phyloP scores from a whole-genome alignment of 352 stramenopile species.

The Globisporangium acanthophoron region DNA sequence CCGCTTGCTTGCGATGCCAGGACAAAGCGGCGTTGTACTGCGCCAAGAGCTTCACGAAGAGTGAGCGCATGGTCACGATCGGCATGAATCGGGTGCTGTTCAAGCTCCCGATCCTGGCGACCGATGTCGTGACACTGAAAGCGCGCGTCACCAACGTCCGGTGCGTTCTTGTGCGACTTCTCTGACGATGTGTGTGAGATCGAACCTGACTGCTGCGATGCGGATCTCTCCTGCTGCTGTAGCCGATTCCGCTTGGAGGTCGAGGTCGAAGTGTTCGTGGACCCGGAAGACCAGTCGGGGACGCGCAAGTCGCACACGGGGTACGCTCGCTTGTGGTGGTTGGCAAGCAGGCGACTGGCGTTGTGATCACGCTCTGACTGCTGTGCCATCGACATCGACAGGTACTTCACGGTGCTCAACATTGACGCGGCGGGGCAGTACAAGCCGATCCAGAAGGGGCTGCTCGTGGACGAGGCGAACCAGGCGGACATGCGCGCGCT shows the following conservation, averaged over 20 bases:
- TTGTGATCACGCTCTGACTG: too few species aligned
- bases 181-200: neutral
- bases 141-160: slow-evolving; percentile 43
- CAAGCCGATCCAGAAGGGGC: slow-evolving; percentile 39
- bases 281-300: slow-evolving; percentile 30
- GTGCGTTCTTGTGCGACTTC: slow-evolving; percentile 15
- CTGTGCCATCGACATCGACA: slow-evolving; percentile 2
- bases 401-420: slow-evolving; percentile 63
- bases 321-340: slow-evolving; percentile 5
- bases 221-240: neutral
- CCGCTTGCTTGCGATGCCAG: neutral
- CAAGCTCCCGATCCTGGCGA: slow-evolving; percentile 58
- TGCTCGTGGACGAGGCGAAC: slow-evolving; percentile 48
- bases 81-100: slow-evolving; percentile 64
- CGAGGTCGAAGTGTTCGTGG: slow-evolving; percentile 63
- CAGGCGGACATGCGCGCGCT: slow-evolving; percentile 55
- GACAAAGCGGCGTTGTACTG: slow-evolving; percentile 60
- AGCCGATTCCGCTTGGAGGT: slow-evolving; percentile 54
- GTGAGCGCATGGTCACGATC: slow-evolving; percentile 54
- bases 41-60: slow-evolving; percentile 58
- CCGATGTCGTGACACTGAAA: slow-evolving; percentile 57
- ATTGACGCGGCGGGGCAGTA: slow-evolving; percentile 37
- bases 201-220: too few species aligned
- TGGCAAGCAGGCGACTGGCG: too few species aligned
- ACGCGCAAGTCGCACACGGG: slow-evolving; percentile 53